Evolutionary conservation across 257 asterid species (phyloP).

Genomic region (Solanum neorickii): DNA sequence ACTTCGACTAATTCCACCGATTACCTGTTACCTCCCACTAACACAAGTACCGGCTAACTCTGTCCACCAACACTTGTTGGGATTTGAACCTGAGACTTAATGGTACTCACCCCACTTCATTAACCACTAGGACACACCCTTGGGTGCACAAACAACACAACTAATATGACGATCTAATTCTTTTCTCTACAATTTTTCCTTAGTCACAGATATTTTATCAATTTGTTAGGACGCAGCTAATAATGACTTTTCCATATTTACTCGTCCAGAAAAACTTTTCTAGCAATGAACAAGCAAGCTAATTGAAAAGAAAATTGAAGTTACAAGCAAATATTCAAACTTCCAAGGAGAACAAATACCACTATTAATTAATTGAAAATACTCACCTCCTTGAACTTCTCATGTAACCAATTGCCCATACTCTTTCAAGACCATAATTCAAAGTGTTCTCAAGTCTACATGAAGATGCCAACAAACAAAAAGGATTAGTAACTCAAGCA

Average conservation of each 20-base stretch:
- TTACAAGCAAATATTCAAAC: not conserved
- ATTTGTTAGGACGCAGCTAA: not conserved
- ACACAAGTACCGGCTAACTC: not conserved
- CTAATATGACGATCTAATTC: not conserved
- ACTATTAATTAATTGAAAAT: not conserved
- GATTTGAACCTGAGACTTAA: not conserved
- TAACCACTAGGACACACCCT: not conserved
- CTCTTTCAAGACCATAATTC: conserved; percentile 98
- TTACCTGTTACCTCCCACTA: not conserved
- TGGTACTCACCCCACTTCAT: not conserved
- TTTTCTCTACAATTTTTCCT: not conserved
- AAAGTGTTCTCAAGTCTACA: conserved; percentile 90
- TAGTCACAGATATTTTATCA: not conserved
- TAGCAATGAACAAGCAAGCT: not conserved
- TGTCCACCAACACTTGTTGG: not conserved
- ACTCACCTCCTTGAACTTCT: conserved; percentile 85
- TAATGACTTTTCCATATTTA: not conserved
- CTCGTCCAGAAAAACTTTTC: not conserved
- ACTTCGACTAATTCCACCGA: not conserved
- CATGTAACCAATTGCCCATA: conserved; percentile 92
- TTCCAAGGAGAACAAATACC: not conserved
- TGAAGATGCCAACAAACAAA: not conserved
- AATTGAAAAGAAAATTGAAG: not conserved
- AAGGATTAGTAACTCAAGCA: not conserved
- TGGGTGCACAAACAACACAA: not conserved